Base-by-base conservation (phyloP, 2,329 filamentous ascomycete genomes). In the Fusarium abutilonis region DNA sequence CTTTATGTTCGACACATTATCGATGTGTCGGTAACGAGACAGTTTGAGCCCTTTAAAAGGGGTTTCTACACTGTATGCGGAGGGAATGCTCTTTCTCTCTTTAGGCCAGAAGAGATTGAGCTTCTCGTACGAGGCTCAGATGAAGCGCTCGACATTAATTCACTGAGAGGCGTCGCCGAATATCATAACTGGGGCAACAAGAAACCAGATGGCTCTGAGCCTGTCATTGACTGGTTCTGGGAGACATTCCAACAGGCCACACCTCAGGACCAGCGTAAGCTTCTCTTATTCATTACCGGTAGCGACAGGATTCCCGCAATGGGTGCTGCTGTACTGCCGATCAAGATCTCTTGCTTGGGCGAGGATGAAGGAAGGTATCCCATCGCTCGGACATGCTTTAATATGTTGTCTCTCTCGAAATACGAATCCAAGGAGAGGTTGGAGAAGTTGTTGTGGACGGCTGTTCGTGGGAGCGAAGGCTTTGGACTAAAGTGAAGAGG, bases 11-110 rank as follows among this genome's bases (percentile, higher is more conserved):
- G 88, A 35, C 90, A 94, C 72, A 75, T 94, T 9, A 85, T 97
- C 10, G 92, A 97, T 69, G 87, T 83, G 7, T 85, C 91, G 1
- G 90, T 97, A 2, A 80, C 85, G 35, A 85, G 91, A 36, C 93
- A 97, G 71, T 97, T 96, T 64, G 92, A 96, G 72, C 93, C 93
- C 1, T 97, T 97, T 81, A 95, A 95, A 73, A 86, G 93, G 51
- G 93, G 93, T 1, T 97, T 97, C 76, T 97, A 92, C 74, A 96
- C 91, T 0, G 92, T 97, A 26, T 96, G 92, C 72, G 91, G 90
- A 32, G 92, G 93, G 32, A 96, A 95, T 72, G 93, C 93, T 1
- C 81, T 97, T 32, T 92, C 89, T 1, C 83, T 97, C 2, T 97
- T 97, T 75, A 86, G 91, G 14, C 90, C 93, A 0, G 93, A 97